These are phyloP conservation scores for Lentinula sp. DNA, from an alignment of 768 basidiomycete species.

Conservation along the genomic window DNA sequence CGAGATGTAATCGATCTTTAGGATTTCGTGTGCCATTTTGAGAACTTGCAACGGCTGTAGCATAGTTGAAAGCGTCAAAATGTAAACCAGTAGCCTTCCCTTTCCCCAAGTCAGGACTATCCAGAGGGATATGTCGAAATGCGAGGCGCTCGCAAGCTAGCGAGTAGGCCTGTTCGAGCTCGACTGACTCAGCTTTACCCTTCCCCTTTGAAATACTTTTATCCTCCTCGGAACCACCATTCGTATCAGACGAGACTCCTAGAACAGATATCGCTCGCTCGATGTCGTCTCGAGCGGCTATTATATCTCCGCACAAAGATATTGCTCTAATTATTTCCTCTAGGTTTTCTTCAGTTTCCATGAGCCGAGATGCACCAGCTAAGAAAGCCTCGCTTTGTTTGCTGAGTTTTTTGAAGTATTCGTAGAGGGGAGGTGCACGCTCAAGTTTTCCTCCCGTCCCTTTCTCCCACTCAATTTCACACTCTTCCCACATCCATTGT, in stretches of 20 bases:
- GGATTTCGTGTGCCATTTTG: slow-evolving; percentile 34
- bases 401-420: slow-evolving; percentile 48
- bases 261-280: slow-evolving; percentile 39
- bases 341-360: slow-evolving; percentile 21
- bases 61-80: slow-evolving; percentile 27
- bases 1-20: slow-evolving; percentile 42
- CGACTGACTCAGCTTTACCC: slow-evolving; percentile 21
- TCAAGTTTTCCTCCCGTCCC: slow-evolving; percentile 23
- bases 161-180: slow-evolving; percentile 34
- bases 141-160: slow-evolving; percentile 41
- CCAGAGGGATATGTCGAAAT: slow-evolving; percentile 37
- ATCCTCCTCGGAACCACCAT: slow-evolving; percentile 12
- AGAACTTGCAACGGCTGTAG: slow-evolving; percentile 22
- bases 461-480: slow-evolving; percentile 34
- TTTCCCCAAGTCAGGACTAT: slow-evolving; percentile 14
- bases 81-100: slow-evolving; percentile 12
- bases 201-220: slow-evolving; percentile 24
- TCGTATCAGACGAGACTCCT: slow-evolving; percentile 15
- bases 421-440: slow-evolving; percentile 34
- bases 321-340: slow-evolving; percentile 36
- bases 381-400: slow-evolving; percentile 47
- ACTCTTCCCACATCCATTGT: slow-evolving; percentile 42
- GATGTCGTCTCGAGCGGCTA: slow-evolving; percentile 42
- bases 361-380: slow-evolving; percentile 35
- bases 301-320: slow-evolving; percentile 47